Base-by-base conservation (phyloP, 768 basidiomycete species). In the Dendrothele bispora region DNA sequence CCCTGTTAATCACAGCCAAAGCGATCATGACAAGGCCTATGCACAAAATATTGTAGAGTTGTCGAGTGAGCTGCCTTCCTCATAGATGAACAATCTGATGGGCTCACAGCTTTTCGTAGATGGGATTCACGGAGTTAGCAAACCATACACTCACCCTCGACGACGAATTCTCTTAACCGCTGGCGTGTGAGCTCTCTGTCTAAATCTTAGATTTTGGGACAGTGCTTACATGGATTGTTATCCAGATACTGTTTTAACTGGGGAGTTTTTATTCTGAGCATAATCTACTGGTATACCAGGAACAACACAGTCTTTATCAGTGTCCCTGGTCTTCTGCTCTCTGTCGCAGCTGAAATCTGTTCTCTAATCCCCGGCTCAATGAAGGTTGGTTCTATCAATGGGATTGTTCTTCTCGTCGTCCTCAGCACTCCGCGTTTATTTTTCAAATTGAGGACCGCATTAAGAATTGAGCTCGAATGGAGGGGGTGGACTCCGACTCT, bases 281-380 rank as follows among this genome's bases (percentile, higher is more conserved):
- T 40, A 8, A 22, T 49, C 5, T 49, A 49, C 40, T 49, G 48
- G 48, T 49, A 49, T 25, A 49, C 39, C 4, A 24, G 39, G 28
- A 42, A 17, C 30, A 22, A 12, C 3, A 42, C 48, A 4, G 27
- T 27, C 17, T 37, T 37, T 14, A 49, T 49, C 20, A 43, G 39
- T 18, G 27, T 26, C 5, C 25, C 30, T 4, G 48, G 39, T 20
- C 41, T 40, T 15, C 20, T 49, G 18, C 30, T 49, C n/a, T 29
- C 34, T n/a, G 20, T 39, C 10, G 20, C 20, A 12, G 10, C 10
- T 8, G 38, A 10, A 10, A 10, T 21, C 11, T 21, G 10, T 20
- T 10, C 11, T 20, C 25, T 20, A 11, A 14, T 43, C 3, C 28
- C 32, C n/a, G 30, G 25, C 29, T 2, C 37, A 5, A 18, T 49